phyloP scores from a whole-genome alignment of 169 alveolate genomes.

The Perkinsus marinus region DNA sequence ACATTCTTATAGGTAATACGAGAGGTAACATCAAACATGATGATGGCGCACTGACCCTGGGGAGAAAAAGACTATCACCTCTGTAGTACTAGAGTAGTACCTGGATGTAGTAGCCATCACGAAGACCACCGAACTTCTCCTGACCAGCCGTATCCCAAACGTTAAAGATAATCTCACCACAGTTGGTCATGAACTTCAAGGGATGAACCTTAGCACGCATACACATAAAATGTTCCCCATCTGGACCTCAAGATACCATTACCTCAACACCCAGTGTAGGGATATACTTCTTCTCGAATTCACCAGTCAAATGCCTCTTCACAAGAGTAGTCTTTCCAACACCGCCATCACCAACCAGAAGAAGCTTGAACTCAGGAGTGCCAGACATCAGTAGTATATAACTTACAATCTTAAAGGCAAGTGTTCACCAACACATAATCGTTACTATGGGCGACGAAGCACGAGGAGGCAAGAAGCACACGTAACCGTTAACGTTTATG shows the following conservation, averaged over 20 bases:
- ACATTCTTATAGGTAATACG: conserved; percentile 97
- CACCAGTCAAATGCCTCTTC: conserved; percentile 84
- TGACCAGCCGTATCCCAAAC: conserved; percentile 99
- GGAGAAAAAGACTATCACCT: background rate
- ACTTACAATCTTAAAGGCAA: background rate
- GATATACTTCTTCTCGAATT: conserved; percentile 93
- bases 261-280: conserved; percentile 18
- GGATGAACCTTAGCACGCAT: conserved; percentile 67
- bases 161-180: conserved; percentile 86
- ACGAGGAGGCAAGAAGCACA: background rate
- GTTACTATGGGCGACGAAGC: background rate
- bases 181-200: conserved; percentile 81
- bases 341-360: conserved; percentile 98
- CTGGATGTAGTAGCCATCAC: conserved; percentile 88
- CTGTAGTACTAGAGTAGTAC: background rate
- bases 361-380: conserved; percentile 86
- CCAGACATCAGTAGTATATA: background rate
- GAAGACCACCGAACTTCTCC: conserved; percentile 95
- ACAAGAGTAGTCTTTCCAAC: conserved; percentile 98
- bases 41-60: conserved; percentile 96
- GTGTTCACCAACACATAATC: too few species aligned
- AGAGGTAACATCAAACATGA: conserved; percentile 98
- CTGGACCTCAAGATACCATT: background rate
- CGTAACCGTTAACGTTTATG: background rate
- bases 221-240: background rate